Base-by-base conservation (phyloP, 2,329 filamentous ascomycete species). In the Ceratocystis huliohia region DNA sequence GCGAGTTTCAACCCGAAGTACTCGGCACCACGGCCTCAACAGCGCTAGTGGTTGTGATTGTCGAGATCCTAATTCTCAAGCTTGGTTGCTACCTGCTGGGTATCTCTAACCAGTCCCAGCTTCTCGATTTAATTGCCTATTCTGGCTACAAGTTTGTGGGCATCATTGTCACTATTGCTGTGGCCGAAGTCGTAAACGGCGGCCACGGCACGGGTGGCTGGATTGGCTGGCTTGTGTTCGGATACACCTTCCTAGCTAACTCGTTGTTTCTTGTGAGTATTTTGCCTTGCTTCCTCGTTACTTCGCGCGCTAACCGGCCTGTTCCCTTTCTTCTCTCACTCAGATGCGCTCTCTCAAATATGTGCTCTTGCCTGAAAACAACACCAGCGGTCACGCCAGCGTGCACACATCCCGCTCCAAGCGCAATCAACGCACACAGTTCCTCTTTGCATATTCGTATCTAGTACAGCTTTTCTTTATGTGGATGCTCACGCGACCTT, bases 121-220 rank as follows among this genome's bases (percentile, higher is more conserved):
- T 97, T 64, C 84, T 97, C 67, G 94, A 99, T 72, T 78, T 99
- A 63, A 88, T 99, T 65, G 95, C 95, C 4, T 99, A 99, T 78
- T 93, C 89, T 1, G 95, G 95, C 22, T 99, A 99, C 79, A 99
- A 99, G 76, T 99, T 99, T 73, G 93, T 99, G 33, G 94, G 93
- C 41, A 91, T 96, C 71, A 99, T 99, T 69, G 82, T 89, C 63
- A 96, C 92, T 0, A 85, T 97, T 69, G 82, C 88, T 13, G 78
- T 93, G 20, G 87, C 89, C 17, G 89, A 95, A 75, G 81, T 91
- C 17, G 77, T 89, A 70, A 95, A 88, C 66, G 85, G 86, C 13
- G 88, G 91, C 57, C 84, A 86, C 72, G 89, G 93, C 25, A 94
- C 91, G 1, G 88, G 92, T 63, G 88, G 91, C 65, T 95, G 89